Evolutionary conservation across 192 early-diverging fungal genomes (phyloP), one percentile per base, ranked within the genome.

Genomic region (Backusella tarrabulga): DNA sequence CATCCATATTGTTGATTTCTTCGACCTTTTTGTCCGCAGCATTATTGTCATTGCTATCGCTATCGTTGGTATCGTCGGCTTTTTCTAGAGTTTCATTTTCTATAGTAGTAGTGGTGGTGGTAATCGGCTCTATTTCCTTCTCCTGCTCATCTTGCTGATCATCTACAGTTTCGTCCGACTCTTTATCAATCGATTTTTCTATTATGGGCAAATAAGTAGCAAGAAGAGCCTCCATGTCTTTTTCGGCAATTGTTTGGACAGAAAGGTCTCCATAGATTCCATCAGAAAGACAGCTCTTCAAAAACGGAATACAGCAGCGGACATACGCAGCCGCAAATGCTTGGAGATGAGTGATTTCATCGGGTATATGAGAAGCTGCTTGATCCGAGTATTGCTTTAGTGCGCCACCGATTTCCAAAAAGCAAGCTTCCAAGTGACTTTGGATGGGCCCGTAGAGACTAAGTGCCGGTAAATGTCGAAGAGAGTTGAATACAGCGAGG

Each of bases 401-500:
- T 1, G 66, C 67, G 29, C 50, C 38, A 8, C 63, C 76, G 38
- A 80, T 77, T n/a, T 74, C 72, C 26, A 80, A 63, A 21, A 79
- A 74, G 23, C 74, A 76, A 12, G 36, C 72, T 4, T 80, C 66
- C 26, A 84, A 56, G 26, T 80, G 73, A 1, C 52, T n/a, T 32
- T 23, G 4, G 11, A 84, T 74, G 4, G 68, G 68, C 17, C 68
- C 6, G 41, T 77, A 80, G 6, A 88, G 52, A 9, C 85, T 79
- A 14, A 87, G 56, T 1, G 89, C 87, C 7, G 89, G 87, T 29
- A 90, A 41, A 36, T 87, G 72, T 17, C 93, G 88, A 23, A 94
- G 82, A 6, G 88, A 85, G 74, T 94, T 94, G 54, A 90, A 90
- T 8, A 88, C 83, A 21, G 84, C 76, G 46, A 89, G 82, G 50